A percentile compares a stretch with the other conserved stretches of the same genome.
Evolutionary conservation across 345 rosid genomes (phyloP).

Genomic region (Salix brachista): DNA sequence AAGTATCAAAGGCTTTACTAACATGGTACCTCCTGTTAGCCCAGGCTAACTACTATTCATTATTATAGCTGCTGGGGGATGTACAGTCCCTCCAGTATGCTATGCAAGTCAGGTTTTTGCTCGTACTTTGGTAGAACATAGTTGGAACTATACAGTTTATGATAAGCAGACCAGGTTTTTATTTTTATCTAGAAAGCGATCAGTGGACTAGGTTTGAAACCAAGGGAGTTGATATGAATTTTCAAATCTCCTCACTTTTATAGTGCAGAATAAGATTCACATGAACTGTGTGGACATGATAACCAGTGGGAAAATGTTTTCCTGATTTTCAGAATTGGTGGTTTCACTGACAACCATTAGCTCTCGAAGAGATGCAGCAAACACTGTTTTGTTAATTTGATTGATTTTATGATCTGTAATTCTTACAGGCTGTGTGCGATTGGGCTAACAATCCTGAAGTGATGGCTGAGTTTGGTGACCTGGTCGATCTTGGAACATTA

Average conservation of each 20-base stretch:
- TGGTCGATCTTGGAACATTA: slow-evolving; percentile 51
- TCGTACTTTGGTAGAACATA: not conserved
- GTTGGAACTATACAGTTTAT: no score
- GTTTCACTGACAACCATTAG: not conserved
- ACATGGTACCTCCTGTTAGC: no score
- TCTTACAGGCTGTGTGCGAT: slow-evolving; percentile 35
- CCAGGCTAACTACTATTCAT: not conserved
- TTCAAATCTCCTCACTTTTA: not conserved
- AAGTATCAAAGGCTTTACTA: no score
- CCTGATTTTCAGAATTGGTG: not conserved
- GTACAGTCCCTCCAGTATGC: not conserved
- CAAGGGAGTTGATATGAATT: not conserved
- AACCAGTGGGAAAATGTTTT: not conserved
- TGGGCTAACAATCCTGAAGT: slow-evolving; percentile 33
- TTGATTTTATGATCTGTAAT: not conserved
- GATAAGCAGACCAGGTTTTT: no score
- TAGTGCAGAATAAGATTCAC: not conserved
- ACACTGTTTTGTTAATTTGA: not conserved
- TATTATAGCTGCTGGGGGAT: not conserved
- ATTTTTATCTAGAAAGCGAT: not conserved
- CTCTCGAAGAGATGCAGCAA: not conserved
- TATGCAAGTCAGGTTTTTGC: not conserved
- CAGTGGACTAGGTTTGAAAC: not conserved
- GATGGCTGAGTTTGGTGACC: slow-evolving; percentile 42
- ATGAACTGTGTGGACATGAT: not conserved